A percentile compares a stretch with the other conserved stretches of the same genome.
phyloP scores from a whole-genome alignment of 345 rosid species.

The Hibiscus mutabilis region DNA sequence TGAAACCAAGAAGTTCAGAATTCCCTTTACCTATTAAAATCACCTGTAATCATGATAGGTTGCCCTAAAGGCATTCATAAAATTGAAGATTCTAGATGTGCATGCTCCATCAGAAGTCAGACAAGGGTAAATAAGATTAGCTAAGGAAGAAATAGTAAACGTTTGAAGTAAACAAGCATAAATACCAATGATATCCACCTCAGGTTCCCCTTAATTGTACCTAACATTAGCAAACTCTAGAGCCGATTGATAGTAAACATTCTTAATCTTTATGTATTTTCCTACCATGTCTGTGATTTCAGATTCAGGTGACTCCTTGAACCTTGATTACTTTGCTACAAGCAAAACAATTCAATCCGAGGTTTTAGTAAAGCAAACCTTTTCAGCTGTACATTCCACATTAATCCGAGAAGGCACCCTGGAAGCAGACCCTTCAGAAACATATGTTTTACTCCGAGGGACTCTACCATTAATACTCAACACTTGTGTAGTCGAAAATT shows the following conservation, averaged over 20 bases:
- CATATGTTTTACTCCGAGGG: conserved; percentile 33
- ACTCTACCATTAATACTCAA: conserved; percentile 42
- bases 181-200: neutral
- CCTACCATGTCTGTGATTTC: neutral
- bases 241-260: neutral
- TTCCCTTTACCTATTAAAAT: neutral
- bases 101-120: neutral
- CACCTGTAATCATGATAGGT: neutral
- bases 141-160: neutral
- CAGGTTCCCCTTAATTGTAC: neutral
- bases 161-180: neutral
- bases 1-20: neutral
- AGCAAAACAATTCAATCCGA: conserved; percentile 6
- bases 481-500: conserved; percentile 48
- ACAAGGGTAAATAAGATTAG: neutral
- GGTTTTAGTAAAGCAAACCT: conserved; percentile 33
- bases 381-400: conserved; percentile 25
- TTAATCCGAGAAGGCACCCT: conserved; percentile 38
- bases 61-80: neutral
- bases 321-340: no score
- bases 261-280: neutral
- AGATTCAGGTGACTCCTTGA: no score
- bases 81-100: neutral
- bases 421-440: conserved; percentile 47
- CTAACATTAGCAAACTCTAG: neutral